Base-by-base conservation (phyloP, 495 filamentous ascomycete species). In the Corynascus novoguineensis region DNA sequence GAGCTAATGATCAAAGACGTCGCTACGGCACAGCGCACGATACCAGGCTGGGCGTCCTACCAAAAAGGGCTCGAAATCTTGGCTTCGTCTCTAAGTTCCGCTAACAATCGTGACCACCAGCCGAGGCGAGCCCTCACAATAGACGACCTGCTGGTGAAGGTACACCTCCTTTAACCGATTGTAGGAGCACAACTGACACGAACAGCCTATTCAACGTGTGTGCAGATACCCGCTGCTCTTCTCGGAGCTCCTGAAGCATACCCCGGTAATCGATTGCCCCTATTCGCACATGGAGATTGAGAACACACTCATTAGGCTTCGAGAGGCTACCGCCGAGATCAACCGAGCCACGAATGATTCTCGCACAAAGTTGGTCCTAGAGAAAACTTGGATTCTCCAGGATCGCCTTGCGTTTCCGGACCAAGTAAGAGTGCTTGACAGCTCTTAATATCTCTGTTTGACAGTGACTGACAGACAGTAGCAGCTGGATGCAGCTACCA, bases 211-310 rank as follows among this genome's bases (percentile, higher is more conserved):
- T 53, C 93, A 98, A 75, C 81, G 93, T 32, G 81, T 97, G 14
- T 95, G 89, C 78, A 90, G 87, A 74, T 98, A 98, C 71, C 88
- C 89, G 10, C 78, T 98, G 32, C 76, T 98, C 21, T 89, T 97
- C 50, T 78, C 83, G 5, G 89, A 96, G 55, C 75, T 98, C 35
- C 76, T 89, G 54, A 89, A 85, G 61, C 76, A 87, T 59, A 97
- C 91, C 0, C 87, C 88, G 14, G 86, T 88, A 7, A 83, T 82
- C 57, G 92, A 97, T 63, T 92, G 89, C 64, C 89, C 88, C 14
- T 81, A 82, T 48, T 85, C 88, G 10, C 85, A 95, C 72, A 80
- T 84, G 68, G 86, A 88, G 42, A 83, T 97, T 24, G 81, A 88
- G 53, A 86, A 85, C 60, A 78, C 88, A 7, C 76, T 95, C 45